Conservation (phyloP, 1,139 yeast species). For the Yamadazyma conglobata region DNA sequence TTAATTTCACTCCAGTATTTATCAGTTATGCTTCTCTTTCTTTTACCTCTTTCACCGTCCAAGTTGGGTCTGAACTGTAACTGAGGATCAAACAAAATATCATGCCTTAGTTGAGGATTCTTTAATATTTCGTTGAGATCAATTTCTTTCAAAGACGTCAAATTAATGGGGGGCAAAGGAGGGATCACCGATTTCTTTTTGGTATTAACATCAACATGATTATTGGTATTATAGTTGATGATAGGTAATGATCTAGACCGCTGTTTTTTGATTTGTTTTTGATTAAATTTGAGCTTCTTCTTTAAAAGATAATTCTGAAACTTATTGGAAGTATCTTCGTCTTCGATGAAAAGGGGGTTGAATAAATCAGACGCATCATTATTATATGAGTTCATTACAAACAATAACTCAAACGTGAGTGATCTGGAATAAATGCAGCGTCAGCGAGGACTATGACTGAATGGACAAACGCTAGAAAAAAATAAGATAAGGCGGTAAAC, state of each 20-base stretch:
- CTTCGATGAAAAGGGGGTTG: slow-evolving; percentile 10
- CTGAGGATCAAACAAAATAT: slow-evolving; percentile 87
- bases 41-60: slow-evolving; percentile 84
- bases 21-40: slow-evolving; percentile 72
- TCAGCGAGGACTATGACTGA: no score
- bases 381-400: slow-evolving; percentile 10
- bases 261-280: slow-evolving; percentile 31
- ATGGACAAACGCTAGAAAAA: no score
- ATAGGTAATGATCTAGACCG: slow-evolving; percentile 44
- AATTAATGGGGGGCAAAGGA: slow-evolving; percentile 76
- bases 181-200: slow-evolving; percentile 20
- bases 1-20: slow-evolving; percentile 81
- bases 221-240: slow-evolving; percentile 25
- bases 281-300: slow-evolving; percentile 17
- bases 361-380: slow-evolving; percentile 10
- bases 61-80: slow-evolving; percentile 88
- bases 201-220: slow-evolving; percentile 14
- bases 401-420: neutral
- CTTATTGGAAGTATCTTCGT: slow-evolving; percentile 11
- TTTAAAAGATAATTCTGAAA: slow-evolving; percentile 13
- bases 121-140: slow-evolving; percentile 86
- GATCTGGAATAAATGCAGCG: no score
- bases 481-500: no score
- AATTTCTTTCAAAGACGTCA: slow-evolving; percentile 79
- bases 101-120: slow-evolving; percentile 91